These are phyloP conservation scores for Trichoderma aggressivum DNA, from an alignment of 2,329 filamentous ascomycete genomes.

Conservation along the genomic window DNA sequence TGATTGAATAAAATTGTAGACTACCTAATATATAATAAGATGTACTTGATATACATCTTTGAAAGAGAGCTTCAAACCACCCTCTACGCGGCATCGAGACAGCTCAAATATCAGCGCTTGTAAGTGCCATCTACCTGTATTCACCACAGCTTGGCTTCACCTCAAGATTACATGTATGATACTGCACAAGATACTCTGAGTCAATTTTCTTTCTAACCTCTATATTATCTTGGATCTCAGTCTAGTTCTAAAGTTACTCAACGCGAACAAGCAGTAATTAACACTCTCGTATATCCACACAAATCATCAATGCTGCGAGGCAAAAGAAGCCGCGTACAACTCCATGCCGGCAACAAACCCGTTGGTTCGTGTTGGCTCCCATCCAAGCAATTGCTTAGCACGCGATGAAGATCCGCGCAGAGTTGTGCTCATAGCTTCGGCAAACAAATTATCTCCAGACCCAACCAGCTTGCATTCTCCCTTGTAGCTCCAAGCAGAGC, in stretches of 20 bases:
- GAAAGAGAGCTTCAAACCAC: not conserved
- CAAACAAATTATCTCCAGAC: slow-evolving; percentile 15
- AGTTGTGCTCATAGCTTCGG: slow-evolving; percentile 20
- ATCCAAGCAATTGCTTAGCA: slow-evolving; percentile 19
- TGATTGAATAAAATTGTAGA: not conserved
- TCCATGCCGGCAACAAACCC: slow-evolving; percentile 18
- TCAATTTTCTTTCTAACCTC: not conserved
- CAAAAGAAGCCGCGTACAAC: slow-evolving; percentile 19
- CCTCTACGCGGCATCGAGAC: not conserved
- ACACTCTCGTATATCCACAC: not conserved
- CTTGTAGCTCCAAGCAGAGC: slow-evolving; percentile 10
- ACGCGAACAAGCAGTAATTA: not conserved
- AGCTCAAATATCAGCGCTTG: not conserved
- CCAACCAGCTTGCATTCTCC: slow-evolving; percentile 14
- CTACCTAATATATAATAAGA: not conserved
- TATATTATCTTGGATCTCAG: not conserved
- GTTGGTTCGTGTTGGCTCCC: slow-evolving; percentile 15
- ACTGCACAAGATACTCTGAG: not conserved
- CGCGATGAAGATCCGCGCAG: slow-evolving; percentile 17
- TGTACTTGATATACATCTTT: not conserved
- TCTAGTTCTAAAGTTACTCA: not conserved
- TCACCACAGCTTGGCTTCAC: not conserved
- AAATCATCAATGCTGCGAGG: slow-evolving; percentile 12
- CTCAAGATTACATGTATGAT: rapidly evolving
- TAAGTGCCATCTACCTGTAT: not conserved